Percentiles rank a stretch among this genome's conserved stretches.
Evolutionary conservation across 2,329 filamentous ascomycete genomes (phyloP).

Genomic region (Penicillium sumatraense): DNA sequence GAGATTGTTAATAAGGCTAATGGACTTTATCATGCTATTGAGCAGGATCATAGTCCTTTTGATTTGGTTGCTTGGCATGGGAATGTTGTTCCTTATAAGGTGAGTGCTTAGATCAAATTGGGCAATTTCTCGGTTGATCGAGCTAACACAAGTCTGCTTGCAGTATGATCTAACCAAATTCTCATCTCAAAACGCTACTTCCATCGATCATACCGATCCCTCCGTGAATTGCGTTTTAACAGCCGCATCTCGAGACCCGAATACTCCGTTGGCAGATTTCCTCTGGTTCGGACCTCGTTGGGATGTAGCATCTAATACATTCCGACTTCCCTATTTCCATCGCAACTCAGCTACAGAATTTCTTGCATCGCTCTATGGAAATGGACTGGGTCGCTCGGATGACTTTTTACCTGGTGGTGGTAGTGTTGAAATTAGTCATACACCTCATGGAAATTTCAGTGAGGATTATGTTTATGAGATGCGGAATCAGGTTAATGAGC

Average conservation of each 20-base stretch:
- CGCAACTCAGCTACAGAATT: slow-evolving; percentile 67
- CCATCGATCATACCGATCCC: slow-evolving; percentile 69
- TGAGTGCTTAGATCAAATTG: background rate
- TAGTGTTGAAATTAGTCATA: slow-evolving; percentile 33
- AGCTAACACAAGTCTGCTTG: background rate
- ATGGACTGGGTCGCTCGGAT: slow-evolving; percentile 32
- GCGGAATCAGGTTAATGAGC: slow-evolving; percentile 48
- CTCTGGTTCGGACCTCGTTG: slow-evolving; percentile 74
- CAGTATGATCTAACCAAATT: slow-evolving; percentile 61
- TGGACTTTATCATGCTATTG: slow-evolving; percentile 60
- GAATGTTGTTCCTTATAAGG: slow-evolving; percentile 63
- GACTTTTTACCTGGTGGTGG: slow-evolving; percentile 34
- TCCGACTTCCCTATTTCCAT: slow-evolving; percentile 75
- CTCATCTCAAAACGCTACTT: slow-evolving; percentile 61
- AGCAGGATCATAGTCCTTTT: slow-evolving; percentile 66
- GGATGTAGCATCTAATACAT: slow-evolving; percentile 71
- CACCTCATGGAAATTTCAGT: slow-evolving; percentile 41
- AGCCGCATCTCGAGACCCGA: slow-evolving; percentile 57
- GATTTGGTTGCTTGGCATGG: slow-evolving; percentile 72
- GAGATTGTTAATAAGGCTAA: slow-evolving; percentile 62
- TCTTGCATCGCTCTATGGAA: slow-evolving; percentile 30
- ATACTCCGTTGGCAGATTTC: slow-evolving; percentile 67
- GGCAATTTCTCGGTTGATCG: background rate
- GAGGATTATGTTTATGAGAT: slow-evolving; percentile 53
- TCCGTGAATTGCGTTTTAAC: slow-evolving; percentile 66